Conservation (phyloP, 2,329 filamentous ascomycete genomes). For the Scolecobasidium constrictum region DNA sequence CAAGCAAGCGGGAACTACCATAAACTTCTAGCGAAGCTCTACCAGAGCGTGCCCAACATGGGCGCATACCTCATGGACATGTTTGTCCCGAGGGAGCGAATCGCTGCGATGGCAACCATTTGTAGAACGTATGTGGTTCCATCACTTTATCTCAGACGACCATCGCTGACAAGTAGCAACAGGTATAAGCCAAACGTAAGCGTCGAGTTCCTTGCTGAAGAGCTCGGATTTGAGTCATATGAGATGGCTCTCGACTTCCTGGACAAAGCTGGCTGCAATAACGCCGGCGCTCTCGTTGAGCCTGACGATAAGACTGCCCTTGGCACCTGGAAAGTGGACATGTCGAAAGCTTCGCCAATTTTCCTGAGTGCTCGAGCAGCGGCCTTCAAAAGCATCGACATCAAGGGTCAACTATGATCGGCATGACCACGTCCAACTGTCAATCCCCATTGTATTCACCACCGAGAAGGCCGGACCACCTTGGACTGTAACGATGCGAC, state of each 20-base stretch:
- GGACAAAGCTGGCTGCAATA: constrained; percentile 34
- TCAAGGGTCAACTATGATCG: constrained; percentile 86
- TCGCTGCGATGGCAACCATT: constrained; percentile 81
- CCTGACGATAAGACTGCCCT: constrained; percentile 67
- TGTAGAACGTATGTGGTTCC: constrained; percentile 75
- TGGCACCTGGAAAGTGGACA: constrained; percentile 23
- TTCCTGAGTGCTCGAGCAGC: constrained; percentile 65
- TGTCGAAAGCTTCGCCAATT: constrained; percentile 19
- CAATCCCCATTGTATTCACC: no score
- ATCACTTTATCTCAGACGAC: background rate
- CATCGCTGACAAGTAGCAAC: constrained; percentile 33
- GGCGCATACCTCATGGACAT: constrained; percentile 98
- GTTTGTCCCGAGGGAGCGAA: constrained; percentile 89
- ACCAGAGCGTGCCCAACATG: constrained; percentile 91
- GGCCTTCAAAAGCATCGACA: constrained; percentile 83
- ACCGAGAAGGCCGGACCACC: no score
- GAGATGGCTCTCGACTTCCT: constrained; percentile 86
- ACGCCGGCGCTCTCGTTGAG: constrained; percentile 1
- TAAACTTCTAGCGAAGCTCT: constrained; percentile 83
- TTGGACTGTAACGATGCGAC: no score
- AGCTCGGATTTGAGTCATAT: constrained; percentile 91
- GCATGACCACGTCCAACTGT: background rate
- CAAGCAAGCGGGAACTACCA: constrained; percentile 93
- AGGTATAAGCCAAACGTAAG: constrained; percentile 90
- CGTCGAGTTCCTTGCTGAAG: constrained; percentile 85